Evolutionary conservation across 2,329 filamentous ascomycete species (phyloP).

Genomic region (Dactylellina leptospora): DNA sequence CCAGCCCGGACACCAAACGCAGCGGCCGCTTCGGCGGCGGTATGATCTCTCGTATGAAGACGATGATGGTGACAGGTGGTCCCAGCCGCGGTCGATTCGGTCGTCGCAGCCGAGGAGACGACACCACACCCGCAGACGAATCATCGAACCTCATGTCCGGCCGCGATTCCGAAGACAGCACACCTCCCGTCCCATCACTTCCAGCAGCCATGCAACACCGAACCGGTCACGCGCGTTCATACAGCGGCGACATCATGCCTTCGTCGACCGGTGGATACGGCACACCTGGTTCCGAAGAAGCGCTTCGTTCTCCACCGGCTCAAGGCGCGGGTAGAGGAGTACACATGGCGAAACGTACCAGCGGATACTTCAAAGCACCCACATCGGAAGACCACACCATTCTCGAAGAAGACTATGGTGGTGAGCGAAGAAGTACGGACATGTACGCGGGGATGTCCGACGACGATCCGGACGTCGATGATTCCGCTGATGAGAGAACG

Average conservation of each 20-base stretch:
- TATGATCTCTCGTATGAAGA: constrained; percentile 38
- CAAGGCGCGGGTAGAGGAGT: constrained; percentile 28
- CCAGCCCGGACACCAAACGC: constrained; percentile 42
- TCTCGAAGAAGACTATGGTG: constrained; percentile 48
- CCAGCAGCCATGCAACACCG: constrained; percentile 27
- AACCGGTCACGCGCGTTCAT: constrained; percentile 35
- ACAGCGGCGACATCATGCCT: constrained; percentile 48
- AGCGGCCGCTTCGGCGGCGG: constrained; percentile 30
- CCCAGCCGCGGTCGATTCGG: constrained; percentile 12
- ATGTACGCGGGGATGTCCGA: constrained; percentile 44
- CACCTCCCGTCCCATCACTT: constrained; percentile 44
- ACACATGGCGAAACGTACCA: constrained; percentile 37
- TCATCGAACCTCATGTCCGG: constrained; percentile 34
- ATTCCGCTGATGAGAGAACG: constrained; percentile 44
- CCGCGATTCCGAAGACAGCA: constrained; percentile 24
- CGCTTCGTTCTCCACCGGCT: constrained; percentile 26
- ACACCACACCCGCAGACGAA: constrained; percentile 18
- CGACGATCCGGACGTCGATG: constrained; percentile 48
- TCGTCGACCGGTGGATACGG: constrained; percentile 16
- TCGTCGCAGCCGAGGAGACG: constrained; percentile 22
- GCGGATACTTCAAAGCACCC: constrained; percentile 51
- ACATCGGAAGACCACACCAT: constrained; percentile 46
- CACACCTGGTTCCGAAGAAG: constrained; percentile 14
- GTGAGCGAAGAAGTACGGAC: constrained; percentile 24
- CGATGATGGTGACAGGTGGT: constrained; percentile 26